Base-by-base conservation (phyloP, 108 stramenopile species). In the Nitzschia putrida region DNA sequence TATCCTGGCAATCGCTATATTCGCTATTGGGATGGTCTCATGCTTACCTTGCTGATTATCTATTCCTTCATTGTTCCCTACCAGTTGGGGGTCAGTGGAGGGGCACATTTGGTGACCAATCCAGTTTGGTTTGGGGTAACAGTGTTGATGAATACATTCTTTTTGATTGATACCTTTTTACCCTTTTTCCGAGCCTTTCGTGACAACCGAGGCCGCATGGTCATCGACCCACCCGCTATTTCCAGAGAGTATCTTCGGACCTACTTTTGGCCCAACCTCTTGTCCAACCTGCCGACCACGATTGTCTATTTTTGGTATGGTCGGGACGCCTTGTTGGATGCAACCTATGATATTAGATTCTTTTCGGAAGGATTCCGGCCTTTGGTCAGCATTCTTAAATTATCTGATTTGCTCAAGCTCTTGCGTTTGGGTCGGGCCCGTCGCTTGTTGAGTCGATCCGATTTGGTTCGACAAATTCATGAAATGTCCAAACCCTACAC, bases 101-200 rank as follows among this genome's bases (percentile, higher is more conserved):
- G 47, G 6, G 2, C 47, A 3, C 2, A 49, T 49, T 49, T 49
- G 6, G 2, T 49, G 2, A 2, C 1, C 1, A 2, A 49, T 3
- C 47, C 47, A 49, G 47, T 18, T 16, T 49, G 47, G 47, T 49
- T 49, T 18, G 14, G 18, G 2, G 47, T 6, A 3, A 49, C 47
- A 6, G 47, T 49, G 14, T 49, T 49, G 4, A 49, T 49, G 47
- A 49, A 49, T 49, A 49, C 47, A 1, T 49, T 2, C 18, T 49
- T 49, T 6, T 49, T 49, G 18, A 49, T 49, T 49, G 47, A 49
- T 49, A 49, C 47, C 47, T 49, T 49, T 49, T 49, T 49, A 49
- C 47, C 47, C 4, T 49, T 49, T 18, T 18, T 49, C 18, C 47
- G 47, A 49, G 47, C 47, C 47, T 49, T 18, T 49, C 47, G 47